These are phyloP conservation scores for Termitomyces sp. DNA, from an alignment of 768 basidiomycete genomes.

Conservation along the genomic window DNA sequence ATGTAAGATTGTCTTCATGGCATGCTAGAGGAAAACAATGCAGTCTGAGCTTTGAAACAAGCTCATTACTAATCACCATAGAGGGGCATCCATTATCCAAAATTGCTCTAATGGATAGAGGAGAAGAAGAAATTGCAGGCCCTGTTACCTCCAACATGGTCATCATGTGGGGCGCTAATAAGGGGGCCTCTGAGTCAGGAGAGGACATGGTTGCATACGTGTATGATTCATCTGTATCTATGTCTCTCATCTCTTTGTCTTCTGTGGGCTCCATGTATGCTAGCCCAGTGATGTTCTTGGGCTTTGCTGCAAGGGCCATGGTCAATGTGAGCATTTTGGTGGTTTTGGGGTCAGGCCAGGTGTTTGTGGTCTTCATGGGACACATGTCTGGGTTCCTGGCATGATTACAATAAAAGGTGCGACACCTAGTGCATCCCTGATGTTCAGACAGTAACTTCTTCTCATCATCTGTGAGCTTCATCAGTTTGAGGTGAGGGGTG, in stretches of 20 bases:
- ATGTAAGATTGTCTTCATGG: conserved; percentile 19
- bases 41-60: conserved; percentile 8
- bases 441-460: not conserved
- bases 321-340: not conserved
- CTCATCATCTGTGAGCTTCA: not conserved
- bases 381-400: not conserved
- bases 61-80: conserved; percentile 11
- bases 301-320: not conserved
- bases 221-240: conserved; percentile 3
- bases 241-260: not conserved
- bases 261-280: not conserved
- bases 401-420: not conserved
- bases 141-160: too few relatives aligned
- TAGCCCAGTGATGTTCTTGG: not conserved
- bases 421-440: not conserved
- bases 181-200: not conserved
- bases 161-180: not conserved
- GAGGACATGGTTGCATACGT: not conserved
- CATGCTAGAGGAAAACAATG: conserved; percentile 12
- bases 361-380: not conserved
- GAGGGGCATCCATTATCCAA: conserved; percentile 4
- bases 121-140: conserved; percentile 1
- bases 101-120: conserved; percentile 6
- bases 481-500: not conserved
- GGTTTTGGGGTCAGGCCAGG: not conserved